A percentile compares a stretch with the other conserved stretches of the same genome.
Conservation (phyloP, 2,329 filamentous ascomycete genomes). For the Aspergillus sp. region DNA sequence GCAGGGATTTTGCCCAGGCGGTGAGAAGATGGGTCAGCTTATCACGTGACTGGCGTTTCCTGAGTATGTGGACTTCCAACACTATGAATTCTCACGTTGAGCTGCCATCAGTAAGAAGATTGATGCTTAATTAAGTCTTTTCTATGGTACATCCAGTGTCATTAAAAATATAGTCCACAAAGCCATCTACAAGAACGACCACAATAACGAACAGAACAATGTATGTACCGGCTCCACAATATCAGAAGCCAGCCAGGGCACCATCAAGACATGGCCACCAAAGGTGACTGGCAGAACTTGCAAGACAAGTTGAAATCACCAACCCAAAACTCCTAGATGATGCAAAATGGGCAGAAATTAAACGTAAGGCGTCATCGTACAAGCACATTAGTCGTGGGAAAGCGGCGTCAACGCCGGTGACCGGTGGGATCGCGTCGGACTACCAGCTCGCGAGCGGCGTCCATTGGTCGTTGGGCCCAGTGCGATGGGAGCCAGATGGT, state of each 20-base stretch:
- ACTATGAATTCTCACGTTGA: too few species aligned
- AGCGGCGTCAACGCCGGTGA: slow-evolving; percentile 36
- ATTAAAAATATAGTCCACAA: slow-evolving; percentile 13
- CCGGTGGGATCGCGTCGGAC: slow-evolving; percentile 46
- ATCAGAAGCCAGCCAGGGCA: not conserved
- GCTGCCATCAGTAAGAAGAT: too few species aligned
- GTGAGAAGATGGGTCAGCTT: slow-evolving; percentile 8
- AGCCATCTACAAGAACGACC: slow-evolving; percentile 1
- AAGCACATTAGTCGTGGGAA: slow-evolving; percentile 30
- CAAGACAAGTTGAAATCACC: not conserved
- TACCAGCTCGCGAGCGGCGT: slow-evolving; percentile 43
- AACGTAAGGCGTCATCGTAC: slow-evolving; percentile 13
- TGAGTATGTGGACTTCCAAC: too few species aligned
- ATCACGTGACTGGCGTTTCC: slow-evolving; percentile 1
- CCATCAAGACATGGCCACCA: not conserved
- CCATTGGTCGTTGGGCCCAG: slow-evolving; percentile 48
- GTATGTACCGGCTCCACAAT: slow-evolving; percentile 2
- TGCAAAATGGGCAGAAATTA: slow-evolving; percentile 14
- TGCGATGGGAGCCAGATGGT: slow-evolving; percentile 63
- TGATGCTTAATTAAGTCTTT: too few species aligned
- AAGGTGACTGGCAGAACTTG: not conserved
- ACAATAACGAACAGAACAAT: slow-evolving; percentile 8
- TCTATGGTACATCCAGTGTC: slow-evolving; percentile 15
- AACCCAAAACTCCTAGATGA: not conserved
- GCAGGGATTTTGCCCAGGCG: slow-evolving; percentile 17